A percentile compares a stretch with the other conserved stretches of the same genome.
Evolutionary conservation across 2,329 filamentous ascomycete genomes (phyloP).

Genomic region (Boeremia lycopersici): DNA sequence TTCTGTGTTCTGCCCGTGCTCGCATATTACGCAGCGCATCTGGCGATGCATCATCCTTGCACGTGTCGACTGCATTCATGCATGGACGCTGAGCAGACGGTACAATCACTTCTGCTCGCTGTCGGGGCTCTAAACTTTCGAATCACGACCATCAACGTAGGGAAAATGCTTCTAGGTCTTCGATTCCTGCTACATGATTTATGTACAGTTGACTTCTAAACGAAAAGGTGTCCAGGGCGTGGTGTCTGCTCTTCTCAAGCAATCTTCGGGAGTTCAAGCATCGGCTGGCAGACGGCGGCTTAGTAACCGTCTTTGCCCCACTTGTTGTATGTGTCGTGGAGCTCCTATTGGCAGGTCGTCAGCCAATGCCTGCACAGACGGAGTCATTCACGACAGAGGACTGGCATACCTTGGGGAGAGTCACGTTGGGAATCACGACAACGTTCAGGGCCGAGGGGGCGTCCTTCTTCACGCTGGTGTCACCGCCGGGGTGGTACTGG

Average conservation of each 20-base stretch:
- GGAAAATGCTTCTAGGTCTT: slow-evolving; percentile 4
- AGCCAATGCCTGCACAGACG: slow-evolving; percentile 10
- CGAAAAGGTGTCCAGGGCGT: slow-evolving; percentile 10
- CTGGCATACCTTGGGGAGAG: slow-evolving; percentile 70
- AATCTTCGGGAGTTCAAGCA: slow-evolving; percentile 10
- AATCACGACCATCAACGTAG: not conserved
- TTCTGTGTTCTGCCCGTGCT: not conserved
- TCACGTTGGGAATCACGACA: slow-evolving; percentile 92
- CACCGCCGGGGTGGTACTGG: slow-evolving; percentile 76
- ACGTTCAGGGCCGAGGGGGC: slow-evolving; percentile 95
- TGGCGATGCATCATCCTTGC: too few species aligned
- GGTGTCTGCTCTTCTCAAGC: slow-evolving; percentile 18
- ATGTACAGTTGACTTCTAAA: slow-evolving; percentile 28
- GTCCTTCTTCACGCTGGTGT: slow-evolving; percentile 78
- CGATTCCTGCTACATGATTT: slow-evolving; percentile 20
- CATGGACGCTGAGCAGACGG: not conserved
- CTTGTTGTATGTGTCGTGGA: slow-evolving; percentile 99
- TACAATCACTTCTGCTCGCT: not conserved
- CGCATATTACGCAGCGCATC: not conserved
- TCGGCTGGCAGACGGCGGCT: slow-evolving; percentile 2
- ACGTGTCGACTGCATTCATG: not conserved
- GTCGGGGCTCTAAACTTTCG: not conserved
- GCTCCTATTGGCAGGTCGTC: slow-evolving; percentile 60
- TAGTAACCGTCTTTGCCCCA: slow-evolving; percentile 95
- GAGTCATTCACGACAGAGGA: not conserved